Percentiles rank a stretch among this genome's conserved stretches.
Conservation (phyloP, 108 stramenopile species). For the Conticribra weissflogii region DNA sequence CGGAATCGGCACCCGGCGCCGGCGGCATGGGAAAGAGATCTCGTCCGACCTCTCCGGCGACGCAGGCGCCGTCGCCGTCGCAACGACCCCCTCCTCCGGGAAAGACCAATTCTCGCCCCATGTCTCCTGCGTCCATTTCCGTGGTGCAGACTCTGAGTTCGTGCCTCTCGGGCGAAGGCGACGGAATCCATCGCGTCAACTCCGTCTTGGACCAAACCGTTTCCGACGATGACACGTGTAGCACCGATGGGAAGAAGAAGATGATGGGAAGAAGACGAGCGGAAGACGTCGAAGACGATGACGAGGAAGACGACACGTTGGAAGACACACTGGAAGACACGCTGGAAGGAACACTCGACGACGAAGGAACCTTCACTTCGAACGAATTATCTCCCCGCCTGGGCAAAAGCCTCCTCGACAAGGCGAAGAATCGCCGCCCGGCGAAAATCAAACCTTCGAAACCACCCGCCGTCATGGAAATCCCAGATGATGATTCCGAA, state of each 20-base stretch:
- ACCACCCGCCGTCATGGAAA: conserved; percentile 2
- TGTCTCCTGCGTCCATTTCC: too few species aligned
- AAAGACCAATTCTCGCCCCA: too few species aligned
- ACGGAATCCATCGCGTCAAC: not conserved
- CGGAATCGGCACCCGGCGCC: too few species aligned
- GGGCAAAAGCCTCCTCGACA: not conserved
- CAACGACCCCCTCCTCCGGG: too few species aligned
- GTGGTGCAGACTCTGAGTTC: not conserved
- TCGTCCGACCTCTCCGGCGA: not conserved
- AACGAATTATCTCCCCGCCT: conserved; percentile 1
- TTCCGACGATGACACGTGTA: not conserved
- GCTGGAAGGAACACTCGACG: not conserved
- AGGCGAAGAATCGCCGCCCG: conserved; percentile 11
- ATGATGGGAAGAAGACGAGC: not conserved
- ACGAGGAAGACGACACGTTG: not conserved
- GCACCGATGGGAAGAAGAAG: not conserved
- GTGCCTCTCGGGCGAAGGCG: not conserved
- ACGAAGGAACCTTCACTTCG: not conserved
- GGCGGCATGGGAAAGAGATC: not conserved
- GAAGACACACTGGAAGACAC: too few species aligned
- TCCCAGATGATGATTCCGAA: conserved; percentile 49
- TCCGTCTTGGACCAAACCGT: not conserved
- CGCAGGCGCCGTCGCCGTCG: too few species aligned
- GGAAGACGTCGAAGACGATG: not conserved
- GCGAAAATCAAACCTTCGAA: conserved; percentile 9